These are phyloP conservation scores for Drechslera avenae DNA, from an alignment of 2,329 filamentous ascomycete species.

Conservation along the genomic window DNA sequence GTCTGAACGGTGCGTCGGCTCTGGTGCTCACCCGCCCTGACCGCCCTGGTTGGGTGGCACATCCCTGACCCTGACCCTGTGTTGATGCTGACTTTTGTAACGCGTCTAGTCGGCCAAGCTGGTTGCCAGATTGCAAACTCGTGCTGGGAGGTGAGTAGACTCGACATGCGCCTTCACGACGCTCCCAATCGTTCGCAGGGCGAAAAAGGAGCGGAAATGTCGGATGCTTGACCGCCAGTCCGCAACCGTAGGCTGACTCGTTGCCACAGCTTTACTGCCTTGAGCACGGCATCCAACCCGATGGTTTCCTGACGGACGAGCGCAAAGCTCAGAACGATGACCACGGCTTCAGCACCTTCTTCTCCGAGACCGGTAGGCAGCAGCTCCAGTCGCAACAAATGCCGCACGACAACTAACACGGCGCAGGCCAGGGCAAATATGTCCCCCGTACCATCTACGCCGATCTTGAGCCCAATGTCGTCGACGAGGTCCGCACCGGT, in stretches of 20 bases:
- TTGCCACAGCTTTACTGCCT: constrained; percentile 90
- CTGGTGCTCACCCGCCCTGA: constrained; percentile 49
- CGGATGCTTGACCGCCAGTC: constrained; percentile 39
- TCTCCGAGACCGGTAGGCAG: constrained; percentile 91
- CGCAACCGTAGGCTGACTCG: constrained; percentile 37
- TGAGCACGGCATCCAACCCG: constrained; percentile 98
- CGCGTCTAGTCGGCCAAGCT: constrained; percentile 90
- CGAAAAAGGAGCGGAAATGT: constrained; percentile 33
- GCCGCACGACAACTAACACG: constrained; percentile 29
- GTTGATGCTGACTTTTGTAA: constrained; percentile 59
- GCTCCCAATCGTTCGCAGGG: constrained; percentile 13
- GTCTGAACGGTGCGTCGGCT: constrained; percentile 84
- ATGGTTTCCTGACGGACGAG: constrained; percentile 98
- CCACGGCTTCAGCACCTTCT: constrained; percentile 99
- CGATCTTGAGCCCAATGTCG: constrained; percentile 99
- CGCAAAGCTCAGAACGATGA: constrained; percentile 91
- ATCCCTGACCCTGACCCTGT: constrained; percentile 25
- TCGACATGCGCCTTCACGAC: neutral
- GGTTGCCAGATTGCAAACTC: constrained; percentile 99
- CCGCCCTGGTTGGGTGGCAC: constrained; percentile 44
- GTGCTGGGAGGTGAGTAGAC: constrained; percentile 94
- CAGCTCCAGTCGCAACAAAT: constrained; percentile 29
- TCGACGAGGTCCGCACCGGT: constrained; percentile 98
- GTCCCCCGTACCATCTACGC: constrained; percentile 98
- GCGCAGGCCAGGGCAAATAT: constrained; percentile 92